Base-by-base conservation (phyloP, 208 protist genomes). In the Trypanosoma cruzi region DNA sequence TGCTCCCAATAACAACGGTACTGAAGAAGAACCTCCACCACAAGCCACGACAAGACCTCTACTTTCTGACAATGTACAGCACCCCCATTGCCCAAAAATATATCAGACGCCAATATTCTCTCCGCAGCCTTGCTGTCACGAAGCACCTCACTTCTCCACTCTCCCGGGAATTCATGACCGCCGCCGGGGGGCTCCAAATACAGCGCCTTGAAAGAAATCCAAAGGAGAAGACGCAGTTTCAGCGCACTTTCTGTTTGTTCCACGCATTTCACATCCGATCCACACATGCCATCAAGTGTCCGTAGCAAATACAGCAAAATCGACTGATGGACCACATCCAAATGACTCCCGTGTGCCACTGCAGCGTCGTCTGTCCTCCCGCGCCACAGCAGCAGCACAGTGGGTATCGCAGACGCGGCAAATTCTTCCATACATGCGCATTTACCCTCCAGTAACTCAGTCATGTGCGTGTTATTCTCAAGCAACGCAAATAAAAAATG, bases 221-320 rank as follows among this genome's bases (percentile, higher is more conserved):
- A 69, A 58, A 61, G 40, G 22, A 61, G 18, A 34, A 69, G 24
- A 50, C 8, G 26, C 14, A 61, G 34, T 24, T 53, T 58, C 36
- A 69, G 36, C 52, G 29, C 26, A 40, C 13, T 46, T 52, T 64
- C 59, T 16, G 44, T 32, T 20, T 58, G 10, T n/a, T 24, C 20
- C 28, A 18, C 7, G 22, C 24, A 10, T 26, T 7, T 20, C 8
- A 16, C 13, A 58, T 6, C 49, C 10, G 24, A 54, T 29, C 5
- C 46, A 55, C 63, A 68, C 34, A 68, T 14, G 7, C 29, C 37
- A 34, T 61, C 34, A 58, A 69, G 53, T 34, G 22, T 69, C 5
- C 26, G 3, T 18, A 61, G 22, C 26, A 69, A 28, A 29, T 62
- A 37, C 24, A 69, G 37, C 50, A 61, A 28, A 10, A 69, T 24